Evolutionary conservation across 352 stramenopile genomes (phyloP).

Genomic region (Phytophthora gonapodyides): DNA sequence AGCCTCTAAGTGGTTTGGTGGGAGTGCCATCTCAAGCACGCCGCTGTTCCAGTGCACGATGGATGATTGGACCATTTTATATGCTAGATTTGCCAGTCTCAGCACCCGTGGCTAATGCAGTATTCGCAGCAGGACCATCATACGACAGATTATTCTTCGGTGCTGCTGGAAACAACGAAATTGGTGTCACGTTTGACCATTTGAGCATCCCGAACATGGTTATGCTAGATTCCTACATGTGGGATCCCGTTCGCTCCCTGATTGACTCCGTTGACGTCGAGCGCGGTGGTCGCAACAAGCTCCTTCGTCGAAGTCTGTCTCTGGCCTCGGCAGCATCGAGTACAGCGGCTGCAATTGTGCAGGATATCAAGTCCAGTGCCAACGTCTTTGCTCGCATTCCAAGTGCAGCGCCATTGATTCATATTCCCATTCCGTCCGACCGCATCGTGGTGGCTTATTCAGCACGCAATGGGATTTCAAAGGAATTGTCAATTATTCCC

Average conservation of each 20-base stretch:
- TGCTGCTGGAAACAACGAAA: constrained; percentile 49
- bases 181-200: constrained; percentile 56
- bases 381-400: constrained; percentile 62
- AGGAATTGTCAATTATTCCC: constrained; percentile 51
- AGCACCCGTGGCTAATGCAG: constrained; percentile 49
- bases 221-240: constrained; percentile 67
- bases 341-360: constrained; percentile 65
- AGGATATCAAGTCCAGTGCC: constrained; percentile 64
- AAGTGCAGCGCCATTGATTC: constrained; percentile 53
- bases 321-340: constrained; percentile 64
- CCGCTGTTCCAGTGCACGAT: constrained; percentile 43
- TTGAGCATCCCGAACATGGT: constrained; percentile 51
- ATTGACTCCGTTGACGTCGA: constrained; percentile 77
- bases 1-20: constrained; percentile 63
- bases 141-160: constrained; percentile 70
- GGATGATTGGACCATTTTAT: constrained; percentile 69
- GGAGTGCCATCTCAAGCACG: constrained; percentile 61
- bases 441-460: constrained; percentile 60
- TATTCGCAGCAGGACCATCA: constrained; percentile 56
- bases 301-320: constrained; percentile 58
- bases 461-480: constrained; percentile 37
- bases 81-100: constrained; percentile 64
- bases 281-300: constrained; percentile 43
- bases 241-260: constrained; percentile 62
- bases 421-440: constrained; percentile 53